phyloP scores from a whole-genome alignment of 345 rosid genomes.

The Lumnitzera racemosa region DNA sequence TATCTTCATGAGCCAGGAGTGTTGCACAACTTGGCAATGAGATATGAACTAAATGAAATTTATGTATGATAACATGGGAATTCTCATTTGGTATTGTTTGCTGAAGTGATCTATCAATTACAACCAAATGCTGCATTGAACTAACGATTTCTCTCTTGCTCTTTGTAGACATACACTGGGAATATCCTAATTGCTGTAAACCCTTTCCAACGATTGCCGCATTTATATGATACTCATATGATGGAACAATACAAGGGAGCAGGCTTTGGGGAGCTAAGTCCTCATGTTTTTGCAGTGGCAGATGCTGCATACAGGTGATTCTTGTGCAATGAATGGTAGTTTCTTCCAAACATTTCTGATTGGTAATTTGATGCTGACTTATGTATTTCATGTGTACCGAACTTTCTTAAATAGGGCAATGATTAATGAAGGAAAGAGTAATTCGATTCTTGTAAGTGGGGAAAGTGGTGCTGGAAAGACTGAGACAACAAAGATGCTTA shows the following conservation, averaged over 20 bases:
- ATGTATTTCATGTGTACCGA: too few relatives aligned
- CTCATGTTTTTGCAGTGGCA: slow-evolving; percentile 98
- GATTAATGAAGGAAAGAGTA: slow-evolving; percentile 65
- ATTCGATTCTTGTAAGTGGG: slow-evolving; percentile 71
- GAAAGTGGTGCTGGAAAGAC: slow-evolving; percentile 98
- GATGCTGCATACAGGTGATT: slow-evolving; percentile 94
- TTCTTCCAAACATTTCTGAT: too few relatives aligned
- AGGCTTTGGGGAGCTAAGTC: slow-evolving; percentile 94
- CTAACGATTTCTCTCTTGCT: not conserved
- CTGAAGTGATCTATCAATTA: too few relatives aligned
- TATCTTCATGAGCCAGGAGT: slow-evolving; percentile 99
- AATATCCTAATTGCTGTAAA: slow-evolving; percentile 96
- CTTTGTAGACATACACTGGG: slow-evolving; percentile 89
- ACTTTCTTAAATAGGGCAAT: slow-evolving; percentile 32
- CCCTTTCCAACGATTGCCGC: slow-evolving; percentile 98
- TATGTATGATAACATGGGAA: slow-evolving; percentile 45
- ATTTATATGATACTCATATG: slow-evolving; percentile 97
- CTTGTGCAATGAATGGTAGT: too few relatives aligned
- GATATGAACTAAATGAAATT: slow-evolving; percentile 98
- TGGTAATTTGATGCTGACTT: too few relatives aligned
- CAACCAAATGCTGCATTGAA: too few relatives aligned
- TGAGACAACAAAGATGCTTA: slow-evolving; percentile 86
- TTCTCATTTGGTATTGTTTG: too few relatives aligned
- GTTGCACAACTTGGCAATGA: slow-evolving; percentile 74
- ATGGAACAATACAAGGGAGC: slow-evolving; percentile 99